Base-by-base conservation (phyloP, 1,139 yeast species). In the Pichia sp. region DNA sequence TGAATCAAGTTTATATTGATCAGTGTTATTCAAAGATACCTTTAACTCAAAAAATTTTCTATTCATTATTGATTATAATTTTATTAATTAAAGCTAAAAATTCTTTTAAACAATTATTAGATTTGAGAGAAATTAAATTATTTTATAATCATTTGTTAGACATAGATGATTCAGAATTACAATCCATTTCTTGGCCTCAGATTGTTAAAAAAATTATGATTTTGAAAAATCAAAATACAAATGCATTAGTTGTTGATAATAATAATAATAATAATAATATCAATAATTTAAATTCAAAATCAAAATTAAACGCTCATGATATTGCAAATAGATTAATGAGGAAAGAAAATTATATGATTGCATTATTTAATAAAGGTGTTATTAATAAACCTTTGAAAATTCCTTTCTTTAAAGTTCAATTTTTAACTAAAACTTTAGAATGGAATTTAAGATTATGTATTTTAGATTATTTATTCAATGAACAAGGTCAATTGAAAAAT, bases 251-350 rank as follows among this genome's bases (percentile, higher is more conserved):
- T 0, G 69, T 79, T 6, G 60, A 60, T 6, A 58, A 48, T 28
- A n/a, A n/a, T n/a, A n/a, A n/a, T n/a, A n/a, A n/a, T n/a, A n/a
- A n/a, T n/a, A n/a, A n/a, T n/a, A n/a, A n/a, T n/a, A 51, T 51
- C 24, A 71, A 76, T 45, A 84, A 79, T 58, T 68, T 79, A 42
- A 79, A 76, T 45, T 77, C 89, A 0, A 83, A 81, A 53, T 77
- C 79, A 37, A 68, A 89, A 47, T 69, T 91, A 42, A 91, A 85
- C 56, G 95, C 97, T 3, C 96, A 88, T 59, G 94, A 83, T 54
- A 85, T 91, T 43, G 97, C 97, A 12, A 93, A 91, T 59, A 69
- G 98, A 47, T 84, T 91, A 44, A 89, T 91, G 98, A 70, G 99
- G 43, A 83, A 81, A 51, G 98, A 93, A 50, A 91, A 91, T 58